Evolutionary conservation across 2,329 filamentous ascomycete species (phyloP), one percentile per base, ranked within the genome.

Genomic region (Chaetomiaceae sp.): DNA sequence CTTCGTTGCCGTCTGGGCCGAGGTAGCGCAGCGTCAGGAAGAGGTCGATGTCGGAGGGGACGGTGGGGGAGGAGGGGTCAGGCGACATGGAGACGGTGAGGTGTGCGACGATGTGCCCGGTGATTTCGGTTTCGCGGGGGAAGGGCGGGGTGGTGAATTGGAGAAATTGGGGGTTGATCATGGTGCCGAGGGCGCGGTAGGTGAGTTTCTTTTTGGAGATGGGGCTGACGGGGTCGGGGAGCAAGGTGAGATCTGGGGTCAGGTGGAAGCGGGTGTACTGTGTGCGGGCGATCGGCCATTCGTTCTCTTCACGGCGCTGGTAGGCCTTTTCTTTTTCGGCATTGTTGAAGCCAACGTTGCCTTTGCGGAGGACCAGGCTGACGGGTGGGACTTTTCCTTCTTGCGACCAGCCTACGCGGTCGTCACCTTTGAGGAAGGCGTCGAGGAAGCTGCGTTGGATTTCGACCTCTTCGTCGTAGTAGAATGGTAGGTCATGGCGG

Each of bases 401-500:
- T 9, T 70, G 62, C 0, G 74, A 75, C 82, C 83, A 86, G n/a
- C 82, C 82, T 0, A 72, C 72, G 0, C 72, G 70, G 60, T 89
- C 86, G 0, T 87, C 75, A 1, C 75, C 81, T 59, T 87, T 88
- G 32, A 89, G 73, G 62, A 89, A 89, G 0, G 85, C 85, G 54
- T 87, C 82, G 0, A 89, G 69, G 65, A 89, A 89, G 58, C 78
- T 81, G 42, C 73, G 75, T 62, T 89, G 86, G 0, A 89, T 60
- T 55, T 85, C 81, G 0, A 86, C 84, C 57, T 87, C 82, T 43
- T 87, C 81, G 1, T 77, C 66, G 63, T 87, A 87, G 68, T 87
- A 89, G 65, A 89, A 88, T 0, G 85, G 85, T 1, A 89, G 71
- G 60, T 89, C 85, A 57, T 89, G 85, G 0, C 86, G 76, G 2